These are phyloP conservation scores for Thecaphora thlaspeos DNA, from an alignment of 1,284 basidiomycete genomes.

Conservation along the genomic window DNA sequence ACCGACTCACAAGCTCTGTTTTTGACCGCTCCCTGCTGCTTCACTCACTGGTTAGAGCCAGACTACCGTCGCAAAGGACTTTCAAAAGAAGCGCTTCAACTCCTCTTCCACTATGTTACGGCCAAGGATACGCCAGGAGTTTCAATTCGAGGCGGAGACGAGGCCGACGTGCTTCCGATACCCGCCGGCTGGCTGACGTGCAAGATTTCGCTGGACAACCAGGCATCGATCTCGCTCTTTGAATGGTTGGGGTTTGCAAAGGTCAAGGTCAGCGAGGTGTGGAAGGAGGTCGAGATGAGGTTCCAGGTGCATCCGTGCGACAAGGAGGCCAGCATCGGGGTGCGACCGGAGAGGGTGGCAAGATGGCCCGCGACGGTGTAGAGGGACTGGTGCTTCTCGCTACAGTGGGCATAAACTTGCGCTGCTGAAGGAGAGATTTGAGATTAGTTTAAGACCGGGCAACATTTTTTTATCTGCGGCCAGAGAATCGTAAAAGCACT, in stretches of 20 bases:
- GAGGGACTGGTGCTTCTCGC: too few species aligned
- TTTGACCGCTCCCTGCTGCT: too few species aligned
- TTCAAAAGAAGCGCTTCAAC: conserved; percentile 54
- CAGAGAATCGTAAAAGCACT: neutral
- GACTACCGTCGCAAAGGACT: conserved; percentile 66
- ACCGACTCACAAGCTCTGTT: too few species aligned
- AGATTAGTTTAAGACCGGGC: too few species aligned
- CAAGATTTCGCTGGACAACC: conserved; percentile 38
- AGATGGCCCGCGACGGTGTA: neutral
- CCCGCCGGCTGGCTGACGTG: conserved; percentile 26
- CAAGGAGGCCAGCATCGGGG: neutral
- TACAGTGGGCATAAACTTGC: neutral
- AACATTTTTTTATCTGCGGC: neutral
- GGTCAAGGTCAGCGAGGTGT: conserved; percentile 33
- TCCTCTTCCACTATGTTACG: conserved; percentile 54
- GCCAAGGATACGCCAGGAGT: conserved; percentile 53
- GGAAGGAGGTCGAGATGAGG: conserved; percentile 46
- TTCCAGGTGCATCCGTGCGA: neutral
- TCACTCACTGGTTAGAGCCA: too few species aligned
- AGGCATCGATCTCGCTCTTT: conserved; percentile 36
- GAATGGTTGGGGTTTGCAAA: conserved; percentile 39
- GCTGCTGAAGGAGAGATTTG: neutral
- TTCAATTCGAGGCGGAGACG: neutral
- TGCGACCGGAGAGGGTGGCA: neutral
- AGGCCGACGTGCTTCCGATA: conserved; percentile 17